These are phyloP conservation scores for Fraxinus paxiana DNA, from an alignment of 305 asterid genomes.

Conservation along the genomic window DNA sequence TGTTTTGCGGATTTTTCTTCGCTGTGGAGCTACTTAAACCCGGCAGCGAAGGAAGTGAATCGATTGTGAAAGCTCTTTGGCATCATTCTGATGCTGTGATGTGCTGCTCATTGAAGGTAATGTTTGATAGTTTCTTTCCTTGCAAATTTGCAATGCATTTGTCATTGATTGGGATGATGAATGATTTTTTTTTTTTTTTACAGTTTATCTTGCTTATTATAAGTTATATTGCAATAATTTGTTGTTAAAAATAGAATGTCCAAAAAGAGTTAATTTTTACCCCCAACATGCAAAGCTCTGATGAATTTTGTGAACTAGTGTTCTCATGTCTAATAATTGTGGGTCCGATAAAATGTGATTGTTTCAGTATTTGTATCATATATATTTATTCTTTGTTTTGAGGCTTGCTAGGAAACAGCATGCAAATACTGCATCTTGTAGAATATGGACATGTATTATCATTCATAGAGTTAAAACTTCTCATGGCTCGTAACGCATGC, in stretches of 20 bases:
- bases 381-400: neutral
- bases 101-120: constrained; percentile 90
- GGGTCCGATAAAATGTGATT: neutral
- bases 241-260: neutral
- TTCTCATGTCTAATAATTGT: neutral
- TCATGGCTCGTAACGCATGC: no score
- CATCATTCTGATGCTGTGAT: constrained; percentile 82
- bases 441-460: no score
- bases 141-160: neutral
- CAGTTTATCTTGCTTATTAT: neutral
- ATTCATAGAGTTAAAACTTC: no score
- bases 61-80: constrained; percentile 75
- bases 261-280: neutral
- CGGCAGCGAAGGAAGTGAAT: constrained; percentile 54
- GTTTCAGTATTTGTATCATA: neutral
- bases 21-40: constrained; percentile 81
- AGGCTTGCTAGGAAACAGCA: no score
- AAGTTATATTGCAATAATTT: no score
- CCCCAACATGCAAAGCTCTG: neutral
- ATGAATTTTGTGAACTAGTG: neutral
- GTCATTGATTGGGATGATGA: no score
- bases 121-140: neutral
- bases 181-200: no score
- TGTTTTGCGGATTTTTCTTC: constrained; percentile 59
- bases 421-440: no score